Conservation (phyloP, 768 basidiomycete species). For the Lactarius pseudohatsudake region DNA sequence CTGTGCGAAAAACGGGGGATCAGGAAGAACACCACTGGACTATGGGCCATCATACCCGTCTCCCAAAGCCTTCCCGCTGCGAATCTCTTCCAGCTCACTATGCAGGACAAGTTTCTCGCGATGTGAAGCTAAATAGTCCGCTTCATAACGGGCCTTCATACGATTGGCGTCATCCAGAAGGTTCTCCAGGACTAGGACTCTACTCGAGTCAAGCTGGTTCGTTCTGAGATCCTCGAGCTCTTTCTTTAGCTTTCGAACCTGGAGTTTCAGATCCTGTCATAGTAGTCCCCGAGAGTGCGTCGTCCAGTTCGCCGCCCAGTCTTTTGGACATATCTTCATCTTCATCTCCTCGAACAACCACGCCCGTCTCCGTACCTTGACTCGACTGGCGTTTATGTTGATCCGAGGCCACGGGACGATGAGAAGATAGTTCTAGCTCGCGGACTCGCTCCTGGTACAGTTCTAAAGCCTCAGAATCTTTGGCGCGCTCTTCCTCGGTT, state of each 20-base stretch:
- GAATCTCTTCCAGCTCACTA: slow-evolving; percentile 83
- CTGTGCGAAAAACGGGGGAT: slow-evolving; percentile 39
- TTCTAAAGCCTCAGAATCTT: slow-evolving; percentile 82
- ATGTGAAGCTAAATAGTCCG: slow-evolving; percentile 82
- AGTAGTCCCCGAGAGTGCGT: slow-evolving; percentile 77
- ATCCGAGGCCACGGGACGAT: slow-evolving; percentile 43
- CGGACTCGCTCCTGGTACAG: slow-evolving; percentile 87
- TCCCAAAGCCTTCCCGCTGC: slow-evolving; percentile 79
- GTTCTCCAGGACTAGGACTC: slow-evolving; percentile 84
- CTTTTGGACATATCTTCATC: slow-evolving; percentile 56
- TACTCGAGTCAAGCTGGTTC: slow-evolving; percentile 74
- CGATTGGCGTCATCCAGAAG: slow-evolving; percentile 87
- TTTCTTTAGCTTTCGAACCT: slow-evolving; percentile 75
- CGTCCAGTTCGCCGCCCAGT: slow-evolving; percentile 83
- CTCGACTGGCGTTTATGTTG: slow-evolving; percentile 43
- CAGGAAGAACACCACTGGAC: background rate
- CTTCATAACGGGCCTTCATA: slow-evolving; percentile 87
- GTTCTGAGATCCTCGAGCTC: slow-evolving; percentile 75
- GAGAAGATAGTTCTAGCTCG: slow-evolving; percentile 76
- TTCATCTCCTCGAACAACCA: slow-evolving; percentile 35
- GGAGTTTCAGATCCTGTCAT: slow-evolving; percentile 92
- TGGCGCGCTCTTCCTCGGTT: slow-evolving; percentile 63
- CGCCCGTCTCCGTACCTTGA: slow-evolving; percentile 39
- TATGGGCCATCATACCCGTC: slow-evolving; percentile 59
- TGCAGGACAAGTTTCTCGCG: slow-evolving; percentile 79